Percentiles rank a stretch among this genome's conserved stretches.
These are phyloP conservation scores for Salix koriyanagi DNA, from an alignment of 345 rosid species.

Conservation along the genomic window DNA sequence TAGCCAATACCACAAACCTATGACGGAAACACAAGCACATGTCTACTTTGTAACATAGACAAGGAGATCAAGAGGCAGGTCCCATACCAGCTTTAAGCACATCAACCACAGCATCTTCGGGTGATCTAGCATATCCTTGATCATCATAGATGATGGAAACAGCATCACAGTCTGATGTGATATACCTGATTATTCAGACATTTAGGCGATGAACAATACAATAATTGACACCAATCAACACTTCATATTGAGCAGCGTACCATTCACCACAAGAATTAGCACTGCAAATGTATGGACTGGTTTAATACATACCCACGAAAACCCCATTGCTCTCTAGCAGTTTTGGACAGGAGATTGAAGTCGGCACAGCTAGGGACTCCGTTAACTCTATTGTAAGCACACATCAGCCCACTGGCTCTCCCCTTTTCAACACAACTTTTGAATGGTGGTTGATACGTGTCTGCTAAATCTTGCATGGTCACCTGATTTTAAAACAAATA, in stretches of 20 bases:
- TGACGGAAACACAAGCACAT: constrained; percentile 16
- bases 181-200: constrained; percentile 44
- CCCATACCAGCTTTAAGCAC: constrained; percentile 74
- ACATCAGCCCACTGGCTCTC: constrained; percentile 29
- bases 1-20: background rate
- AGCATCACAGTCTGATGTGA: constrained; percentile 86
- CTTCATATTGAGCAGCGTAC: background rate
- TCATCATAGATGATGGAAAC: constrained; percentile 56
- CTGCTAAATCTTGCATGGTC: constrained; percentile 26
- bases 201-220: background rate
- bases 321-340: constrained; percentile 58
- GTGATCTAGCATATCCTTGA: constrained; percentile 64
- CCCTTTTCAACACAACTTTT: constrained; percentile 27
- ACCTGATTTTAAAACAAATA: constrained; percentile 3
- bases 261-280: background rate
- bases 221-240: background rate
- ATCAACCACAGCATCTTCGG: constrained; percentile 78
- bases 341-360: constrained; percentile 22
- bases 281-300: background rate
- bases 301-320: constrained; percentile 53
- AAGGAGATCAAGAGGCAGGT: constrained; percentile 5
- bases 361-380: constrained; percentile 32
- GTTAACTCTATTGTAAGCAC: constrained; percentile 29
- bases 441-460: constrained; percentile 35
- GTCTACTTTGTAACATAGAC: background rate